Evolutionary conservation across 129 eudicot species (phyloP).

Genomic region (Lactuca sativa): DNA sequence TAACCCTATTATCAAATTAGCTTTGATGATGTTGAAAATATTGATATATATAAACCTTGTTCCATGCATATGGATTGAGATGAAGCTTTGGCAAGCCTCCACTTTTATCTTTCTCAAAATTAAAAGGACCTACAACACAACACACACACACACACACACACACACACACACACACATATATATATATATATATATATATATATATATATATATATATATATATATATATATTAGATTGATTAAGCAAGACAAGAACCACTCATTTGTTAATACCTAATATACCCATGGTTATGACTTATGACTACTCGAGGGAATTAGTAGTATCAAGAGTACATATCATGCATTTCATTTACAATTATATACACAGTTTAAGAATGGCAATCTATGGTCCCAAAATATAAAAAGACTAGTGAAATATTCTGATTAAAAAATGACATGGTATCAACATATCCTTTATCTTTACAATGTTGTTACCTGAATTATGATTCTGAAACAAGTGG

Average conservation of each 20-base stretch:
- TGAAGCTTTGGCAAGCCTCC: conserved; percentile 71
- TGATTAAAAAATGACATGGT: too few relatives aligned
- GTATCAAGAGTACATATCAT: too few relatives aligned
- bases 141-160: too few relatives aligned
- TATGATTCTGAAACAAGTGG: conserved; percentile 8
- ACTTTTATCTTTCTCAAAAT: conserved; percentile 65
- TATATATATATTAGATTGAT: not conserved
- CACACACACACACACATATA: too few relatives aligned
- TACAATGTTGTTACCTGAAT: not conserved
- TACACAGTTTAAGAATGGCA: too few relatives aligned
- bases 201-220: too few relatives aligned
- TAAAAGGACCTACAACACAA: conserved; percentile 74
- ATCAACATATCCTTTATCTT: not conserved
- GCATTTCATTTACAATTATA: too few relatives aligned
- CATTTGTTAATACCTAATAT: not conserved
- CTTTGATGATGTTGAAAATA: conserved; percentile 18
- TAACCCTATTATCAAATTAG: not conserved
- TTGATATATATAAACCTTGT: conserved; percentile 54
- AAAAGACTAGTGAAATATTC: not conserved
- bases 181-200: too few relatives aligned
- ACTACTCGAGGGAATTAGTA: too few relatives aligned
- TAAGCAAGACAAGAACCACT: not conserved
- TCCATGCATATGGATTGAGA: conserved; percentile 90
- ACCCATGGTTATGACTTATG: too few relatives aligned
- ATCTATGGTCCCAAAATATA: too few relatives aligned